Conservation (phyloP, 768 basidiomycete genomes). For the Trametes gibbosa region DNA sequence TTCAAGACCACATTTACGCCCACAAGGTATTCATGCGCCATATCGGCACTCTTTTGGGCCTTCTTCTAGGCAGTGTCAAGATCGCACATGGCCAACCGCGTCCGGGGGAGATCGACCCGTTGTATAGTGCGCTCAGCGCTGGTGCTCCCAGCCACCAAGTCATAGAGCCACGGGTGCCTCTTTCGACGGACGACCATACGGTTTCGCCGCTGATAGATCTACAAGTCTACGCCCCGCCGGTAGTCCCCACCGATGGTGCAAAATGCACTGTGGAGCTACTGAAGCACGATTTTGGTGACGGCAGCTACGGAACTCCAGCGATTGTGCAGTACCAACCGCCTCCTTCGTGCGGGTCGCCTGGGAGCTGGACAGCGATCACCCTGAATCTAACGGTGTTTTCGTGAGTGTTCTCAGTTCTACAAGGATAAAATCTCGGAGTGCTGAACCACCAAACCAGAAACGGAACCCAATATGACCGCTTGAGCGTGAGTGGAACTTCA, state of each 20-base stretch:
- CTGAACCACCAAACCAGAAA: not conserved
- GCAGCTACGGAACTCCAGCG: conserved; percentile 10
- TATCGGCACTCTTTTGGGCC: not conserved
- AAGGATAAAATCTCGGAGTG: not conserved
- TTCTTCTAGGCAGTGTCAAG: not conserved
- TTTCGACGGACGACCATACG: conserved; percentile 4
- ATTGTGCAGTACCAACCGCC: not conserved
- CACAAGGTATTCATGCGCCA: not conserved
- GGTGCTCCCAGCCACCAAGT: not conserved
- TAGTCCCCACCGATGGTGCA: not conserved
- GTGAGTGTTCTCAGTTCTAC: not conserved
- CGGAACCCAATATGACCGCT: conserved; percentile 55
- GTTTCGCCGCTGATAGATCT: conserved; percentile 7
- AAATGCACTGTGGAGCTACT: conserved; percentile 8
- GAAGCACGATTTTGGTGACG: conserved; percentile 9
- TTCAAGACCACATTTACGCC: too few species aligned
- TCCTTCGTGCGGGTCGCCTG: conserved; percentile 49
- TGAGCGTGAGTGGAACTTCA: conserved; percentile 27
- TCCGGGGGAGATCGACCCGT: not conserved
- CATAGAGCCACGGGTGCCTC: conserved; percentile 4
- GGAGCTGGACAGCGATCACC: conserved; percentile 67
- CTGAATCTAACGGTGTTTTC: conserved; percentile 68
- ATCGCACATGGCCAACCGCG: not conserved
- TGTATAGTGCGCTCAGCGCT: not conserved
- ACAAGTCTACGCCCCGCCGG: conserved; percentile 13